Evolutionary conservation across 768 basidiomycete genomes (phyloP), one percentile per base, ranked within the genome.

Genomic region (Pluteus cervinus): DNA sequence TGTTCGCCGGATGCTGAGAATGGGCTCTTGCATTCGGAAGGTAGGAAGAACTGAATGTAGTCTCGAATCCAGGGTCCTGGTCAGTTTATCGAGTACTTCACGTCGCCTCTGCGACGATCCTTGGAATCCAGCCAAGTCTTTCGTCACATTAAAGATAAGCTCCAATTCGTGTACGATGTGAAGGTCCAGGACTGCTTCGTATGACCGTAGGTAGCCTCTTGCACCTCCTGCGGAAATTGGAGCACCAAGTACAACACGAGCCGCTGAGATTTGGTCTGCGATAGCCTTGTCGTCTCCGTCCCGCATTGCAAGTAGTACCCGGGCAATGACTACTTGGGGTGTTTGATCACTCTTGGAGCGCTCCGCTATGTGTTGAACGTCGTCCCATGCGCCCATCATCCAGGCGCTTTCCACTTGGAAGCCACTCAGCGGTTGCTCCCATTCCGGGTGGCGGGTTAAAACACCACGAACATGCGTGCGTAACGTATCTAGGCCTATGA

Each of bases 331-430:
- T 23, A 82, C 68, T 18, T 84, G 71, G 0, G 89, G 68, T 0
- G 75, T 69, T 15, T 73, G 66, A 9, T 62, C 56, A n/a, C 69
- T 60, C 12, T 69, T 64, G n/a, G n/a, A n/a, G 20, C 60, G 63
- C 25, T 68, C 62, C 15, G 81, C 71, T 29, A 88, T 66, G 12
- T 62, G 60, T 36, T 77, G 69, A 11, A 99, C 85, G 35, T 86
- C 84, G 2, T 74, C 69, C 92, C 93, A 98, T 46, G 92, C 90
- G 4, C 90, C 86, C 23, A 91, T 83, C 76, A 93, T 93, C 84
- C 92, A 94, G 2, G 90, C 87, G 43, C 91, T 87, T 63, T 99
- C 93, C 8, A 86, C 79, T 49, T 90, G 86, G 53, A 90, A 97
- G 0, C 82, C 80, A 5, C 82, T 76, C 8, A 99, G 65, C 3